Evolutionary conservation across 805 yeast genomes (phyloP).

Genomic region (Torulaspora franciscae): DNA sequence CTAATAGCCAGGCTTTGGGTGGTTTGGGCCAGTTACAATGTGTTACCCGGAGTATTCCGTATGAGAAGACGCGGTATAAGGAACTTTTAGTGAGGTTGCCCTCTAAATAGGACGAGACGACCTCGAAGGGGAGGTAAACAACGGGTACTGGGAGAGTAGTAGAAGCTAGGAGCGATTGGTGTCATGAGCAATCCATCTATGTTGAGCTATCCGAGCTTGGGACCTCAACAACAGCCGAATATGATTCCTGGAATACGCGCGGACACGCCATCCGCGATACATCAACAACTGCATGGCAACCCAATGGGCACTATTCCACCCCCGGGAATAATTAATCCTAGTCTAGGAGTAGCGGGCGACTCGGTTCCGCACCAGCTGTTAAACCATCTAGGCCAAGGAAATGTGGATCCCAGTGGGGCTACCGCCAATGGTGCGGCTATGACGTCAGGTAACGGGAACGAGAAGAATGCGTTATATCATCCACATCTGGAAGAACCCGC

Average conservation of each 20-base stretch:
- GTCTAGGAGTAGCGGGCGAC: constrained; percentile 6
- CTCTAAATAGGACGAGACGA: constrained; percentile 1
- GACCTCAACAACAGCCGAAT: constrained; percentile 19
- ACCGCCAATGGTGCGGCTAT: constrained; percentile 8
- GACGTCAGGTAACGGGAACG: constrained; percentile 15
- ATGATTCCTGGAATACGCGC: constrained; percentile 13
- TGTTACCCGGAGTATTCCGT: neutral
- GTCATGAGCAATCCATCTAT: constrained; percentile 29
- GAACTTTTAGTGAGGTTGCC: neutral
- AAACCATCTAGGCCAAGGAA: constrained; percentile 18
- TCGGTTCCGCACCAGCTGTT: constrained; percentile 22
- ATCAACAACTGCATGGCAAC: constrained; percentile 14
- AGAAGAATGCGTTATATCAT: constrained; percentile 34
- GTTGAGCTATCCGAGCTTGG: constrained; percentile 26
- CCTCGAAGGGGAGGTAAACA: constrained; percentile 1
- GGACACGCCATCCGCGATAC: constrained; percentile 14
- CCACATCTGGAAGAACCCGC: constrained; percentile 35
- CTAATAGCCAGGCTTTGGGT: neutral
- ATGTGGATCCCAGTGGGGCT: constrained; percentile 6
- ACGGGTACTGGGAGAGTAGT: neutral
- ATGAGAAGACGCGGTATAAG: neutral
- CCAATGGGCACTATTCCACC: constrained; percentile 21
- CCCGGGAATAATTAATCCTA: constrained; percentile 23
- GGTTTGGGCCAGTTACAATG: neutral
- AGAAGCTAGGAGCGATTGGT: neutral